These are phyloP conservation scores for Taiwanofungus camphoratus DNA, from an alignment of 1,284 basidiomycete genomes.

Conservation along the genomic window DNA sequence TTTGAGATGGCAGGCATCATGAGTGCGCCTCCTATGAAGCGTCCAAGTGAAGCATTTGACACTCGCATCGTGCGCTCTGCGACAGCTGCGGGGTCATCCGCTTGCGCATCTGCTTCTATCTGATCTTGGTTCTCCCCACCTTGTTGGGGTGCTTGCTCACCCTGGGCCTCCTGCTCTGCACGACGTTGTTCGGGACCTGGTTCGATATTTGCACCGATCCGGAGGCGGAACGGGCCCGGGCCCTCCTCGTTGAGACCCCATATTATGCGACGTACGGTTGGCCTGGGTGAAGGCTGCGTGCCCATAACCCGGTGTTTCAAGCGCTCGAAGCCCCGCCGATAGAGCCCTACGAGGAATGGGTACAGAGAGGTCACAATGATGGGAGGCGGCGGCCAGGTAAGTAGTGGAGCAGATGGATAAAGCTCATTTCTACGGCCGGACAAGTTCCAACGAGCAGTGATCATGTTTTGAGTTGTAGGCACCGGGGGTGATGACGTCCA, in stretches of 20 bases:
- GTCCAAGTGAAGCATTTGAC: constrained; percentile 53
- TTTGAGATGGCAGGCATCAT: constrained; percentile 59
- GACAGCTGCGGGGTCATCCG: constrained; percentile 31
- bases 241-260: constrained; percentile 39
- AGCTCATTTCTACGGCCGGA: background rate
- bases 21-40: constrained; percentile 59
- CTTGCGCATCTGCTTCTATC: constrained; percentile 17
- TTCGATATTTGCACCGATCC: constrained; percentile 28
- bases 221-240: constrained; percentile 38
- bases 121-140: constrained; percentile 8
- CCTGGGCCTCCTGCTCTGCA: constrained; percentile 1
- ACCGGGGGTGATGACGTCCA: constrained; percentile 56
- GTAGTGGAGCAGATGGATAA: constrained; percentile 16
- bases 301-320: constrained; percentile 46
- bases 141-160: background rate
- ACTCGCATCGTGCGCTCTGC: constrained; percentile 53
- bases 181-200: constrained; percentile 4
- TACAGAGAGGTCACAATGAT: constrained; percentile 48
- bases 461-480: constrained; percentile 1
- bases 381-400: constrained; percentile 61
- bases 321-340: constrained; percentile 37
- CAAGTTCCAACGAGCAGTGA: constrained; percentile 1
- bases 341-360: constrained; percentile 43
- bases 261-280: constrained; percentile 26
- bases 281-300: constrained; percentile 17